Evolutionary conservation across 2,329 filamentous ascomycete species (phyloP), one percentile per base, ranked within the genome.

Genomic region (Taxawa tesnikishii): DNA sequence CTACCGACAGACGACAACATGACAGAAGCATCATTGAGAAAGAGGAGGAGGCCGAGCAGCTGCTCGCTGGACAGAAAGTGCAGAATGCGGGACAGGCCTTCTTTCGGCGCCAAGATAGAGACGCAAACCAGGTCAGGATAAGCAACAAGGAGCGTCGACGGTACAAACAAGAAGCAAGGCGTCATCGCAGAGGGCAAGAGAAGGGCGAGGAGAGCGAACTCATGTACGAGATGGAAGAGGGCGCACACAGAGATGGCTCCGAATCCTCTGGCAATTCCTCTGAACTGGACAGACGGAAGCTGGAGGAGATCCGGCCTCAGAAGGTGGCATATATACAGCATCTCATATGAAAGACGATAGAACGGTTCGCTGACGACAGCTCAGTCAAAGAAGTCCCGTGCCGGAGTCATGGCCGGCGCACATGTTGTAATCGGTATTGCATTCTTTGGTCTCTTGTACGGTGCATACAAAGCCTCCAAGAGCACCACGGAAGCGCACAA

Each of bases 221-320:
- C 47, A 83, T 93, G 77, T 87, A 83, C 53, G 82, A 90, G 58
- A 83, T 88, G 79, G 87, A 94, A 55, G 79, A 85, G 50, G 83
- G 84, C 1, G 71, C 67, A 3, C 69, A 80, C 48, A 74, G 68
- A 38, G 81, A 62, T 60, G 78, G 46, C 60, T 73, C 41, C 62
- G 76, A 41, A 60, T 76, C 61, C 62, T 53, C 50, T 15, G 46
- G 55, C 19, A 45, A 50, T 31, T 61, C 58, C 19, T 58, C 54
- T 23, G 56, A 64, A 38, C 50, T 48, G 16, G 69, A 71, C 43
- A 59, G 62, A 42, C 61, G 66, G 42, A 61, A 58, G 27, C 40
- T 79, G 65, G 58, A 61, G 58, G 47, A 66, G 58, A 40, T 73
- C 61, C n/a, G n/a, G n/a, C n/a, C n/a, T n/a, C n/a, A n/a, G n/a